Conservation (phyloP, 306 rosid genomes). For the Medicago ruthenica region DNA sequence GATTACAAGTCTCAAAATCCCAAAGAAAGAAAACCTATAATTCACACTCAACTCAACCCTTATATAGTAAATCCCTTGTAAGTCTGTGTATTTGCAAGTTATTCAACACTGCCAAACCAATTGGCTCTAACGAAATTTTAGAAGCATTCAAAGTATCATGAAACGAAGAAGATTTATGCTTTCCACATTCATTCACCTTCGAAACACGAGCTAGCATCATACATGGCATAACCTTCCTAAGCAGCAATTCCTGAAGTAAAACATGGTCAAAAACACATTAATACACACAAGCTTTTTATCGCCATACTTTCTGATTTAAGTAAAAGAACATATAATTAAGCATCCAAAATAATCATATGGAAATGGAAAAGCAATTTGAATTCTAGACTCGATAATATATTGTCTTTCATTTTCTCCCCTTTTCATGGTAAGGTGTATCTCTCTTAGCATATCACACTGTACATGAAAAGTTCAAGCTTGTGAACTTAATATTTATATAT, state of each 20-base stretch:
- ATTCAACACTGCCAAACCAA: slow-evolving; percentile 56
- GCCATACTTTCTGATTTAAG: slow-evolving; percentile 16
- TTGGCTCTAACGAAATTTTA: slow-evolving; percentile 61
- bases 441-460: background rate
- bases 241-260: slow-evolving; percentile 79
- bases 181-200: slow-evolving; percentile 49
- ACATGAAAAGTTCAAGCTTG: background rate
- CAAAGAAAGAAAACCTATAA: slow-evolving; percentile 57
- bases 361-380: background rate
- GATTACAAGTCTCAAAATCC: slow-evolving; percentile 64
- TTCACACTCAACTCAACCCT: slow-evolving; percentile 62
- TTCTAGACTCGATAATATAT: no score
- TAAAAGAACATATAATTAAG: background rate
- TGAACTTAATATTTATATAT: background rate
- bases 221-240: slow-evolving; percentile 58
- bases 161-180: slow-evolving; percentile 43
- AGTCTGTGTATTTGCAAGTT: slow-evolving; percentile 53
- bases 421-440: background rate
- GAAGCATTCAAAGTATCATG: slow-evolving; percentile 48
- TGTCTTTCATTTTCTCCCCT: no score
- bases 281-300: slow-evolving; percentile 12
- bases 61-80: slow-evolving; percentile 52
- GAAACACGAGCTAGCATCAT: slow-evolving; percentile 34
- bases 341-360: slow-evolving; percentile 7
- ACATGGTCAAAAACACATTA: slow-evolving; percentile 35